Evolutionary conservation across 345 rosid species (phyloP).

Genomic region (Corchorus olitorius): DNA sequence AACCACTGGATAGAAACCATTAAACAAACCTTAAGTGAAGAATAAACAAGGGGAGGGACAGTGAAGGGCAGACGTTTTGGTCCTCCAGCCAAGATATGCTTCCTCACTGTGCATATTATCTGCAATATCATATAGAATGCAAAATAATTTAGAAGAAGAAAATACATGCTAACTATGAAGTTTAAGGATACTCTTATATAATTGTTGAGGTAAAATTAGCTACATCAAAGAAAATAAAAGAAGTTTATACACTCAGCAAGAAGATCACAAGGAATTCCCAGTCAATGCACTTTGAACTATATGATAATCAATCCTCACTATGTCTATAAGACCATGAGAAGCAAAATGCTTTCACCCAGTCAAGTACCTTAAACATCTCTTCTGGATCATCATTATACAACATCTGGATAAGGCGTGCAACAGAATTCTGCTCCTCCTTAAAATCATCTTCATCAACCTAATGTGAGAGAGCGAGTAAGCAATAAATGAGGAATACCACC

Average conservation of each 20-base stretch:
- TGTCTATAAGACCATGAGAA: not conserved
- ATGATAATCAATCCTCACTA: conserved; percentile 11
- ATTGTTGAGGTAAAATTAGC: not conserved
- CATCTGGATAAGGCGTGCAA: conserved; percentile 95
- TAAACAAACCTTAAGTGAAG: conserved; percentile 55
- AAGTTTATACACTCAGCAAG: not conserved
- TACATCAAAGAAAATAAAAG: not conserved
- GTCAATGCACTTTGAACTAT: conserved; percentile 7
- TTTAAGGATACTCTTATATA: not conserved
- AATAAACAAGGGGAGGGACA: conserved; percentile 90
- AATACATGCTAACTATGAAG: not conserved
- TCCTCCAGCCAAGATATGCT: conserved; percentile 89
- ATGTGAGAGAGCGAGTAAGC: conserved; percentile 14
- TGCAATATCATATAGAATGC: conserved; percentile 36
- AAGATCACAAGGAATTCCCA: not conserved
- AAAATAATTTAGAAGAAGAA: not conserved
- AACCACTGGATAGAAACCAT: conserved; percentile 3
- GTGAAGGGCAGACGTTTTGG: conserved; percentile 88
- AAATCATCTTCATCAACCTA: conserved; percentile 96
- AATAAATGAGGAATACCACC: conserved; percentile 9
- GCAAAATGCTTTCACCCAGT: conserved; percentile 9
- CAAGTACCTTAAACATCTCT: conserved; percentile 93
- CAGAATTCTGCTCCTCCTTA: conserved; percentile 96
- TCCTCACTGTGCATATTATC: conserved; percentile 80
- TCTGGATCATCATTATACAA: conserved; percentile 80